Evolutionary conservation across 768 basidiomycete genomes (phyloP), one percentile per base, ranked within the genome.

Genomic region (Suillus americanus): DNA sequence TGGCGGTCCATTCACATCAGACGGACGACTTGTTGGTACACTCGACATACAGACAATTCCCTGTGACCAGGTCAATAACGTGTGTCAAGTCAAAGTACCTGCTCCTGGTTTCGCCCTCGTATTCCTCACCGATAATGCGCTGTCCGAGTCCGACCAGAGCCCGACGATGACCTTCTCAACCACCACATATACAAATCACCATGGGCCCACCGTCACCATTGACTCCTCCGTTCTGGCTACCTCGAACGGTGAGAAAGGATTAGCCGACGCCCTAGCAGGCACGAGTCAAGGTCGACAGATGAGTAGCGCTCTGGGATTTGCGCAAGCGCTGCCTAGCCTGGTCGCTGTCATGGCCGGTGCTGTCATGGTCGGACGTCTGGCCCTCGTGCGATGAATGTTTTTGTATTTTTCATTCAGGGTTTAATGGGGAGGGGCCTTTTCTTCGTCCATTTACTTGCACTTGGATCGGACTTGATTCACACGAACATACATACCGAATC

Each of bases 81-180:
- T 79, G 0, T 94, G 92, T 74, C 67, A 75, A 28, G 79, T 94
- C 57, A 80, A 80, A 9, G 85, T 94, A 54, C 83, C 85, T 40
- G 89, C 90, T 0, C 92, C 93, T 0, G 85, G 85, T 43, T 87
- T 89, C 65, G 91, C 91, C 1, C 80, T 94, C 53, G 89, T 94
- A 64, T 92, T 91, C 80, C 77, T 94, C 37, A 83, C 78, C 5
- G 74, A 79, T 60, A 64, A 73, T 33, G 80, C 83, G 4, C 69
- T 80, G 38, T 63, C 74, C 0, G 80, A 80, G 54, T 71, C 75
- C 8, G 73, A 70, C 23, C 73, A 75, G 1, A 73, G 68, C 20
- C 68, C 76, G 1, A 77, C 80, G 1, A 73, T 69, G 68, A 88
- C 86, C 23, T 90, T 86, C 71, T 64, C 85, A 10, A 89, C 85